Evolutionary conservation across 768 basidiomycete genomes (phyloP).

Genomic region (Cyathus striatus): DNA sequence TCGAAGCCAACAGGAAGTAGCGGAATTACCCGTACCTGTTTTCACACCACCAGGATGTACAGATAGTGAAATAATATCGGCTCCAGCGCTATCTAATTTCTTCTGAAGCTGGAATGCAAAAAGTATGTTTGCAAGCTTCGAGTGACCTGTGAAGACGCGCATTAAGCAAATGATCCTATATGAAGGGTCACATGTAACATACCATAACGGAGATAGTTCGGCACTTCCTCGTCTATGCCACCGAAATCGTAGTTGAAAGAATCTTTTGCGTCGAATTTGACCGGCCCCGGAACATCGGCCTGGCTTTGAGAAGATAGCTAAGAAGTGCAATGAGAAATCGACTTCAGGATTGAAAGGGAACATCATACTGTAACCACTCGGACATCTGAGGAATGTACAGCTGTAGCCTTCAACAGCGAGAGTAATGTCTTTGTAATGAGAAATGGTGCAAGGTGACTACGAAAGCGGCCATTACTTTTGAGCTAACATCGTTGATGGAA

Average conservation of each 20-base stretch:
- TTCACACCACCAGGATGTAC: neutral
- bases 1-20: neutral
- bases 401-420: neutral
- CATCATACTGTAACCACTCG: neutral
- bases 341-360: neutral
- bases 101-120: neutral
- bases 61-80: neutral
- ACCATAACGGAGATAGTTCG: neutral
- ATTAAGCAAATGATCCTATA: too few species aligned
- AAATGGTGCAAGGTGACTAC: neutral
- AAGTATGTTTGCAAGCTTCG: neutral
- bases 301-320: neutral
- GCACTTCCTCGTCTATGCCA: neutral
- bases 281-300: neutral
- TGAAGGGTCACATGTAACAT: too few species aligned
- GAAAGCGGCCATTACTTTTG: too few species aligned
- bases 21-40: neutral
- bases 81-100: neutral
- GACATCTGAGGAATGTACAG: neutral
- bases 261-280: neutral
- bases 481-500: neutral
- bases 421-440: neutral
- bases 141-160: neutral
- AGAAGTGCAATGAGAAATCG: neutral
- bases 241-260: neutral